A percentile compares a stretch with the other conserved stretches of the same genome.
Evolutionary conservation across 352 stramenopile species (phyloP).

Genomic region (Phytophthora multivora): DNA sequence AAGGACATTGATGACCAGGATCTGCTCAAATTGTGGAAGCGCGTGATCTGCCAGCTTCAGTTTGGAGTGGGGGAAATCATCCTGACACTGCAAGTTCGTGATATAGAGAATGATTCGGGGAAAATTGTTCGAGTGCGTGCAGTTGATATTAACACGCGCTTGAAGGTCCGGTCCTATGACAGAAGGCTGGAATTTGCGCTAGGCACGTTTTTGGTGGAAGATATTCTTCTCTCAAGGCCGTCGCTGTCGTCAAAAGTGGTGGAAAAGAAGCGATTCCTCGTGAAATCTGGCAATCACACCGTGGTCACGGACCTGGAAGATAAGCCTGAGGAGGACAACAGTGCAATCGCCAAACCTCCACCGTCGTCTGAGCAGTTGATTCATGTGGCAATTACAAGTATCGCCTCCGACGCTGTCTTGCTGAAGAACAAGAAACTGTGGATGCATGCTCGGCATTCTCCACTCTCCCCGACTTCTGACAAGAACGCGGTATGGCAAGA

Average conservation of each 20-base stretch:
- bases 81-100: slow-evolving; percentile 59
- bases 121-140: slow-evolving; percentile 65
- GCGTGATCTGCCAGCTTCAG: slow-evolving; percentile 60
- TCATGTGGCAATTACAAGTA: slow-evolving; percentile 74
- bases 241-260: slow-evolving; percentile 30
- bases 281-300: slow-evolving; percentile 64
- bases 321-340: slow-evolving; percentile 9
- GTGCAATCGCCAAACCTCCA: slow-evolving; percentile 14
- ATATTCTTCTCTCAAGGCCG: slow-evolving; percentile 49
- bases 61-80: slow-evolving; percentile 62
- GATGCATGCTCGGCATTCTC: slow-evolving; percentile 45
- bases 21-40: slow-evolving; percentile 81
- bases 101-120: slow-evolving; percentile 37
- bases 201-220: slow-evolving; percentile 75
- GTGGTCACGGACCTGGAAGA: slow-evolving; percentile 29
- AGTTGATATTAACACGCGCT: slow-evolving; percentile 62
- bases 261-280: slow-evolving; percentile 56
- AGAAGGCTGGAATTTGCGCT: slow-evolving; percentile 72
- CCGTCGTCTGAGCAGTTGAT: slow-evolving; percentile 59
- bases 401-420: slow-evolving; percentile 63
- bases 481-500: slow-evolving; percentile 77
- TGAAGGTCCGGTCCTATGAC: slow-evolving; percentile 73
- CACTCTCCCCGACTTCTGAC: slow-evolving; percentile 33
- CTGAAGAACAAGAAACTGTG: slow-evolving; percentile 59
- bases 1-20: slow-evolving; percentile 77